Conservation (phyloP, 371 early-diverging fungal species). For the Batrachochytrium dendrobatidis region DNA sequence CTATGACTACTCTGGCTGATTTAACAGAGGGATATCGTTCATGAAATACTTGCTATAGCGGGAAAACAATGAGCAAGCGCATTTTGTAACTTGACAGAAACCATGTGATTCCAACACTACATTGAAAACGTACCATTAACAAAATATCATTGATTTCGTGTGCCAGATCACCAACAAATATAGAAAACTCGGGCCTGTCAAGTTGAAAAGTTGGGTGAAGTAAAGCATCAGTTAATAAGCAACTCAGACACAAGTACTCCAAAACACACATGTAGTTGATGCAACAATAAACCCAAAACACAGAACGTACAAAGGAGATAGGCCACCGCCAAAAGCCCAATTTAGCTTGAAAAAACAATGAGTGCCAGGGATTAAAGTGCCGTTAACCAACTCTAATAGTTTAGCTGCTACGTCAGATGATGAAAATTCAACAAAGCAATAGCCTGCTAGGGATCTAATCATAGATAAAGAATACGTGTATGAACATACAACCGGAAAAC, state of each 20-base stretch:
- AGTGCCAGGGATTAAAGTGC: constrained; percentile 64
- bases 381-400: constrained; percentile 55
- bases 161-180: constrained; percentile 76
- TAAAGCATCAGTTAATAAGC: not conserved
- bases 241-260: not conserved
- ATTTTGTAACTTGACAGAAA: constrained; percentile 1
- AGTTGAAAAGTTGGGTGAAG: constrained; percentile 4
- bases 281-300: constrained; percentile 9
- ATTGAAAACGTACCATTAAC: constrained; percentile 50
- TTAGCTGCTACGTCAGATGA: constrained; percentile 50
- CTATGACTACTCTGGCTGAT: constrained; percentile 72
- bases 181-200: constrained; percentile 48
- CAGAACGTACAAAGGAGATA: constrained; percentile 21
- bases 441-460: constrained; percentile 45
- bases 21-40: constrained; percentile 51
- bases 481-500: not conserved
- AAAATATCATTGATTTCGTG: constrained; percentile 55
- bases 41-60: constrained; percentile 23
- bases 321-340: constrained; percentile 74
- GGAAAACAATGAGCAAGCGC: not conserved
- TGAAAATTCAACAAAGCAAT: constrained; percentile 31
- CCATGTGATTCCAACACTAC: not conserved
- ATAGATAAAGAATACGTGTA: not conserved
- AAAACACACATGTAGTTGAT: constrained; percentile 8
- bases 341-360: constrained; percentile 69